Conservation (phyloP, 495 filamentous ascomycete genomes). For the Chlorociboria aeruginascens region DNA sequence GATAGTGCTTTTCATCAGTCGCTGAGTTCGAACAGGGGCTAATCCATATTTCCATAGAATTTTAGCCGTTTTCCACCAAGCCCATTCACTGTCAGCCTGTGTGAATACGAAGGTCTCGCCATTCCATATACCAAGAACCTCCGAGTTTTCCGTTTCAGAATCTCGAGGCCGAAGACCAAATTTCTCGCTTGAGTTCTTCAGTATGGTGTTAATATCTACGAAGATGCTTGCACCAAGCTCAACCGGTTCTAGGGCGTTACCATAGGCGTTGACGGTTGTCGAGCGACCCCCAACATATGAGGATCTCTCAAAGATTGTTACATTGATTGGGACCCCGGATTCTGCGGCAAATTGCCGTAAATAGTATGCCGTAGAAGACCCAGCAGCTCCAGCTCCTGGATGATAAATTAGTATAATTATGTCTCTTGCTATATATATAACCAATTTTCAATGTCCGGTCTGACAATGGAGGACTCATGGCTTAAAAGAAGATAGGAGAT, state of each 20-base stretch:
- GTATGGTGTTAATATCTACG: slow-evolving; percentile 72
- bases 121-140: slow-evolving; percentile 72
- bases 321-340: slow-evolving; percentile 43
- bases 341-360: slow-evolving; percentile 54
- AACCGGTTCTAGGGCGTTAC: slow-evolving; percentile 54
- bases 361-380: slow-evolving; percentile 77
- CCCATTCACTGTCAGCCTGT: slow-evolving; percentile 37
- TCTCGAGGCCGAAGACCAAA: slow-evolving; percentile 47
- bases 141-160: slow-evolving; percentile 21
- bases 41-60: slow-evolving; percentile 78
- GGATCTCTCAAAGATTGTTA: slow-evolving; percentile 81
- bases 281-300: slow-evolving; percentile 76
- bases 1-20: slow-evolving; percentile 59
- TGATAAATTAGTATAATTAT: not conserved
- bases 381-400: slow-evolving; percentile 80
- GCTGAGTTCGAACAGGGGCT: slow-evolving; percentile 61
- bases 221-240: slow-evolving; percentile 93
- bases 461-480: not conserved
- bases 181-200: slow-evolving; percentile 59
- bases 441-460: not conserved
- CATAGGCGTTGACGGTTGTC: slow-evolving; percentile 75
- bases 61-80: slow-evolving; percentile 73
- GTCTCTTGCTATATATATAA: not conserved
- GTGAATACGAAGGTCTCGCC: slow-evolving; percentile 64
- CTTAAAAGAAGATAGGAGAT: too few relatives aligned